phyloP scores from a whole-genome alignment of 495 filamentous ascomycete species.

The Penicillium paradoxum region DNA sequence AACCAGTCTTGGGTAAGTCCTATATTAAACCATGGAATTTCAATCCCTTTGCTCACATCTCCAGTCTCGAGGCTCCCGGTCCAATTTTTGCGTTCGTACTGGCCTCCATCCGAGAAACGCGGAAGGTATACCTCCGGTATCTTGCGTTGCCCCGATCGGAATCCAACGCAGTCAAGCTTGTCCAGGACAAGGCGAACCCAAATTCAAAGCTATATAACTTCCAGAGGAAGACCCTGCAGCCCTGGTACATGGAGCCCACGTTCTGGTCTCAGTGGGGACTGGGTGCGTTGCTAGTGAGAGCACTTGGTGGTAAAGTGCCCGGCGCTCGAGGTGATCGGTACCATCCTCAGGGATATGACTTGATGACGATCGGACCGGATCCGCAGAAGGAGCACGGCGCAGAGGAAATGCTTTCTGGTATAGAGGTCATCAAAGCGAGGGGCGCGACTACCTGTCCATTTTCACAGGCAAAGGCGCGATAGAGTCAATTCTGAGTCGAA shows the following conservation, averaged over 20 bases:
- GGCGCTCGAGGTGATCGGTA: slow-evolving; percentile 39
- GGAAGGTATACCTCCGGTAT: slow-evolving; percentile 44
- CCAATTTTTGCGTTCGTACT: slow-evolving; percentile 28
- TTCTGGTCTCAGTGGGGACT: slow-evolving; percentile 48
- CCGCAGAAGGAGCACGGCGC: slow-evolving; percentile 45
- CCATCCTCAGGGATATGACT: slow-evolving; percentile 47
- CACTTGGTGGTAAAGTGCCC: slow-evolving; percentile 40
- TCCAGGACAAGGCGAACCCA: slow-evolving; percentile 12
- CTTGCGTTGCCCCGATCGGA: slow-evolving; percentile 43
- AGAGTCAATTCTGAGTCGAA: not conserved
- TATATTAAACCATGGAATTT: not conserved
- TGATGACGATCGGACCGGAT: slow-evolving; percentile 48
- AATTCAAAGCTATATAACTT: slow-evolving; percentile 15
- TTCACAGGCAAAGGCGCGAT: slow-evolving; percentile 14
- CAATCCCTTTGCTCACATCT: not conserved
- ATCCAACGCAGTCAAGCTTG: slow-evolving; percentile 23
- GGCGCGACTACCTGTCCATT: slow-evolving; percentile 21
- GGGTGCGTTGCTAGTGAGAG: slow-evolving; percentile 38
- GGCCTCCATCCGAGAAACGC: slow-evolving; percentile 21
- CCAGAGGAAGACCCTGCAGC: slow-evolving; percentile 26
- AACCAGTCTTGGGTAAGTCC: slow-evolving; percentile 19
- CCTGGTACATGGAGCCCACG: slow-evolving; percentile 49
- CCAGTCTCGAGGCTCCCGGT: slow-evolving; percentile 23
- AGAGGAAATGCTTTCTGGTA: slow-evolving; percentile 31
- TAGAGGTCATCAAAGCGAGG: slow-evolving; percentile 27